Percentiles rank a stretch among this genome's conserved stretches.
phyloP scores from a whole-genome alignment of 2,329 filamentous ascomycete species.

The Colletotrichum tropicicola region DNA sequence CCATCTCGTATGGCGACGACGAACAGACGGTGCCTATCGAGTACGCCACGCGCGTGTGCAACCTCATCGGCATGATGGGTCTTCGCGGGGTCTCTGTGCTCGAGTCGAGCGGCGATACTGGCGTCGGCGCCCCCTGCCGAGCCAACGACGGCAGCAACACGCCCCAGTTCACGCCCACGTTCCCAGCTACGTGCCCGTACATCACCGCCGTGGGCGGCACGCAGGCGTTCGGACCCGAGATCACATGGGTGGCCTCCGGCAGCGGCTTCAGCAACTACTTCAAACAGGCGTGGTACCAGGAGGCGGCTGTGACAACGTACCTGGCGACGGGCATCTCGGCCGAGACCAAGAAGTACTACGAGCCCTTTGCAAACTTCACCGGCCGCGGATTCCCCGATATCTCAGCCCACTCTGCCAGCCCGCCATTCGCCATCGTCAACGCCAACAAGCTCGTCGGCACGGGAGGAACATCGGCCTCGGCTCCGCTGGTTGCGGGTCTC shows the following conservation, averaged over 20 bases:
- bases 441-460: slow-evolving; percentile 32
- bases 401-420: slow-evolving; percentile 58
- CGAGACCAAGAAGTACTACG: slow-evolving; percentile 58
- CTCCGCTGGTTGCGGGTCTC: slow-evolving; percentile 70
- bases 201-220: slow-evolving; percentile 68
- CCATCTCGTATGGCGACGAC: slow-evolving; percentile 73
- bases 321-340: slow-evolving; percentile 37
- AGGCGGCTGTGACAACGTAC: slow-evolving; percentile 56
- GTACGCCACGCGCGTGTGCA: slow-evolving; percentile 68
- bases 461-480: slow-evolving; percentile 58
- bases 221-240: slow-evolving; percentile 58
- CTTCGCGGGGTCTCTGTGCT: slow-evolving; percentile 70
- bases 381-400: slow-evolving; percentile 72
- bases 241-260: slow-evolving; percentile 59
- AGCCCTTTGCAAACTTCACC: slow-evolving; percentile 49
- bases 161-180: slow-evolving; percentile 31
- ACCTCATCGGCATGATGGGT: slow-evolving; percentile 69
- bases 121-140: slow-evolving; percentile 63
- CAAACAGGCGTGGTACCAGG: slow-evolving; percentile 52
- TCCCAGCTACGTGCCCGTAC: slow-evolving; percentile 56
- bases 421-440: slow-evolving; percentile 35
- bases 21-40: slow-evolving; percentile 68
- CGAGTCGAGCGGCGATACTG: slow-evolving; percentile 66
- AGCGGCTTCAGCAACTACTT: slow-evolving; percentile 61
- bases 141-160: slow-evolving; percentile 57